phyloP scores from a whole-genome alignment of 148 eudicot species.

The Rhododendron henanense region DNA sequence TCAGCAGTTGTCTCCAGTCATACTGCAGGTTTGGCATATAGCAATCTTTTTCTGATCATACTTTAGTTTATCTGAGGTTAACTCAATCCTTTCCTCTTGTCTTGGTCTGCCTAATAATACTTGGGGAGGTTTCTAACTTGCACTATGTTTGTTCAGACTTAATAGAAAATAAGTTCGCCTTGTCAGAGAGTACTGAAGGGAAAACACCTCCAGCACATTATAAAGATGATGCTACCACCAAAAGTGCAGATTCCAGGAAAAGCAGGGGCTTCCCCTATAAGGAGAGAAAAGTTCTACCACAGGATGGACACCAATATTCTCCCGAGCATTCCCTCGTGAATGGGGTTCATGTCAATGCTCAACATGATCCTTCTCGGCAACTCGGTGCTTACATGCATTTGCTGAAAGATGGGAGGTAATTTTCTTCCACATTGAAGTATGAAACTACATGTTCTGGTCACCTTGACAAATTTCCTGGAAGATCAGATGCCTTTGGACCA shows the following conservation, averaged over 20 bases:
- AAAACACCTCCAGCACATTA: constrained; percentile 28
- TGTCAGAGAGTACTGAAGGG: constrained; percentile 34
- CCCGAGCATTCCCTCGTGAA: constrained; percentile 21
- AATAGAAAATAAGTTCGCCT: neutral
- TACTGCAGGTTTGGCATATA: constrained; percentile 45
- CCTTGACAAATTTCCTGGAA: constrained; percentile 2
- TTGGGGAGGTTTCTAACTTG: neutral
- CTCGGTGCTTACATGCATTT: constrained; percentile 53
- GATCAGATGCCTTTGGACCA: neutral
- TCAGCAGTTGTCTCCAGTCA: constrained; percentile 20
- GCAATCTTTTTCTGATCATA: constrained; percentile 7
- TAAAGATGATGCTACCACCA: constrained; percentile 25
- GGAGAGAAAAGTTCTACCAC: constrained; percentile 23
- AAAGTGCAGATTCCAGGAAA: constrained; percentile 29
- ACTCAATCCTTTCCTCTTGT: neutral
- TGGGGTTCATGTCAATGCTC: constrained; percentile 19
- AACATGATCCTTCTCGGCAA: constrained; percentile 24
- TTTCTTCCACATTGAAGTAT: constrained; percentile 1
- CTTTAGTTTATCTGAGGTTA: constrained; percentile 9
- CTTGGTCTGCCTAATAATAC: constrained; percentile 1
- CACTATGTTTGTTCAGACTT: neutral
- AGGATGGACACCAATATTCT: constrained; percentile 19
- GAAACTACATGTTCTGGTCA: neutral
- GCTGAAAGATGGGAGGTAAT: constrained; percentile 77
- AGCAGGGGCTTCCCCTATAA: constrained; percentile 26